These are phyloP conservation scores for Pythium myriotylum DNA, from an alignment of 352 stramenopile species.

Conservation along the genomic window DNA sequence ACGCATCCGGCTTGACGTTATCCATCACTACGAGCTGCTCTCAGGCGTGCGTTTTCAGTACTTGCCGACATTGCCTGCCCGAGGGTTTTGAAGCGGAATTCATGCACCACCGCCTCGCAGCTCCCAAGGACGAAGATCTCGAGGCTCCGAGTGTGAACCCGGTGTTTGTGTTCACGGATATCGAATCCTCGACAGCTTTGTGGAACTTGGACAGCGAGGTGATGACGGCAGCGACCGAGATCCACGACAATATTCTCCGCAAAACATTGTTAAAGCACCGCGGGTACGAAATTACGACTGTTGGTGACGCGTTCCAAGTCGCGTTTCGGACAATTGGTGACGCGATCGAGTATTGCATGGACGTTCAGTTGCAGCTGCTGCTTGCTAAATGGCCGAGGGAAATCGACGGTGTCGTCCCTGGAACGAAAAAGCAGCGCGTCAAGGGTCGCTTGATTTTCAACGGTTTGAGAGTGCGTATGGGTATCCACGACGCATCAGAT, in stretches of 20 bases:
- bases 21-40: conserved; percentile 40
- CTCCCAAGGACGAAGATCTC: conserved; percentile 31
- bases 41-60: conserved; percentile 48
- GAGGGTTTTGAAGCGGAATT: conserved; percentile 47
- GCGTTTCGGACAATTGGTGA: conserved; percentile 65
- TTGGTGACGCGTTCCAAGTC: conserved; percentile 62
- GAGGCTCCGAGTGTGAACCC: conserved; percentile 49
- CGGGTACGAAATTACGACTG: conserved; percentile 72
- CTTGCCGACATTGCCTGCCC: conserved; percentile 45
- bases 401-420: no score
- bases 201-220: conserved; percentile 49
- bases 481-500: conserved; percentile 21
- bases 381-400: no score
- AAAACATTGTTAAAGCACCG: conserved; percentile 36
- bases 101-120: conserved; percentile 25
- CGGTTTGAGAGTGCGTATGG: conserved; percentile 34
- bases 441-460: conserved; percentile 15
- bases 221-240: conserved; percentile 53
- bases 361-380: conserved; percentile 52
- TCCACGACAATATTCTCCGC: conserved; percentile 43
- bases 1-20: conserved; percentile 4
- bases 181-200: conserved; percentile 62
- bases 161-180: conserved; percentile 74
- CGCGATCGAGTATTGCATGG: conserved; percentile 56
- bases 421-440: no score